These are phyloP conservation scores for Hygrophorus russula DNA, from an alignment of 768 basidiomycete genomes.

Conservation along the genomic window DNA sequence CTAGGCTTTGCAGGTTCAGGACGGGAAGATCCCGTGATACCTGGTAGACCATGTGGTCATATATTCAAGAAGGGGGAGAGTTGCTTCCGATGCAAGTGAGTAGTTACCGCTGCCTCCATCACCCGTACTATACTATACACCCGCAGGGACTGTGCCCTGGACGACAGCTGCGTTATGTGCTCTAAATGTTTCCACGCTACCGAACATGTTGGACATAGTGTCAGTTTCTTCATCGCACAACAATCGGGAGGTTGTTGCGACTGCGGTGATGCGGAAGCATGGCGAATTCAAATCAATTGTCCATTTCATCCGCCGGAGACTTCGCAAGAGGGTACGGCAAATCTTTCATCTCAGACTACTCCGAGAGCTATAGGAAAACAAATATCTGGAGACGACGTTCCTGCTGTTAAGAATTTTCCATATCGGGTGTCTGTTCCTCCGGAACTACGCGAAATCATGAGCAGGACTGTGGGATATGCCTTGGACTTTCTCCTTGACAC, in stretches of 20 bases:
- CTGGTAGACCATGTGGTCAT: slow-evolving; percentile 72
- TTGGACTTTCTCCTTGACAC: slow-evolving; percentile 79
- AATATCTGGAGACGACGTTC: slow-evolving; percentile 36
- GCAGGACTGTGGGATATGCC: slow-evolving; percentile 61
- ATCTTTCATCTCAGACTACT: slow-evolving; percentile 19
- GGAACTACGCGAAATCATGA: slow-evolving; percentile 66
- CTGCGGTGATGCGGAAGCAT: slow-evolving; percentile 87
- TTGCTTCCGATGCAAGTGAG: slow-evolving; percentile 91
- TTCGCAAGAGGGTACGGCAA: slow-evolving; percentile 9
- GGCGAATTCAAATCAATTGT: slow-evolving; percentile 59
- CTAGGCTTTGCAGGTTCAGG: slow-evolving; percentile 46
- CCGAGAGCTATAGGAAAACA: slow-evolving; percentile 30
- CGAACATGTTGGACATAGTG: slow-evolving; percentile 80
- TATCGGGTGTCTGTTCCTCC: slow-evolving; percentile 44
- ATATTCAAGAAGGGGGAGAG: slow-evolving; percentile 88
- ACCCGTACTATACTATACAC: slow-evolving; percentile 5
- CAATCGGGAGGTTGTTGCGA: slow-evolving; percentile 93
- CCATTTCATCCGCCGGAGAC: slow-evolving; percentile 61
- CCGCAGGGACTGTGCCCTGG: slow-evolving; percentile 77
- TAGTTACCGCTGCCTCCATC: slow-evolving; percentile 9
- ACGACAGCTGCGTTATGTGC: slow-evolving; percentile 87
- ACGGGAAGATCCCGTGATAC: slow-evolving; percentile 45
- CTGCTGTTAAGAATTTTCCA: slow-evolving; percentile 50
- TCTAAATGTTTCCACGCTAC: slow-evolving; percentile 82
- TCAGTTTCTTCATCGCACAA: slow-evolving; percentile 87